Evolutionary conservation across 2,329 filamentous ascomycete genomes (phyloP), one percentile per base, ranked within the genome.

Genomic region (Ophiostoma montium): DNA sequence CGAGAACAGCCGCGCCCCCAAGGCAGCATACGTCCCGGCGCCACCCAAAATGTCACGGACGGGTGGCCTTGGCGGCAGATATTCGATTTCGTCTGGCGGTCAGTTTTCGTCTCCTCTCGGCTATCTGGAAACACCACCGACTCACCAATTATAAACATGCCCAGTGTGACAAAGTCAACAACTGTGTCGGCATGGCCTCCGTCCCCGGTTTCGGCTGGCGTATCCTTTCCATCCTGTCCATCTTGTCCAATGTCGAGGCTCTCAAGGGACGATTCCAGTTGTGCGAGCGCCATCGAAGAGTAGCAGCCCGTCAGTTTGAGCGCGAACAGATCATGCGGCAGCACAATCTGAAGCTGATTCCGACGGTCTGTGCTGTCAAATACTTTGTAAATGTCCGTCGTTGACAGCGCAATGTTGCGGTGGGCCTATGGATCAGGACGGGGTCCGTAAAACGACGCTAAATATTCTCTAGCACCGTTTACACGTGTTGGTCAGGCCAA

Each of bases 1-100:
- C 5, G 87, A 90, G 62, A 95, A 84, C 45, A 98, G 71, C 31
- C 92, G 84, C 16, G 92, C 92, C 18, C 92, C 92, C 7, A 96
- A 70, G 8, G 88, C 87, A 9, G 85, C 82, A 63, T 86, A 96
- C 2, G 88, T 77, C 23, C 89, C 92, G 27, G 84, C 92, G 21
- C 92, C 92, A 47, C 92, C 92, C n/a, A 92, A 71, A 18, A 95
- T 75, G 60, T 90, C 75, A 57, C 75, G 77, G 35, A 84, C 82
- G 12, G 82, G 72, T 5, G 82, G 75, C 50, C 68, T 80, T 38
- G 83, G 78, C 3, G 82, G 80, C 31, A 77, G 71, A 59, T 87
- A 94, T 58, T 95, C 84, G 58, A 96, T 96, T 53, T 95, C 86
- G 70, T 96, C 89, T 90, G 67, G 47, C 16, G 46, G 46, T 7